Conservation (phyloP, 345 rosid genomes). For the Erucastrum elatum region DNA sequence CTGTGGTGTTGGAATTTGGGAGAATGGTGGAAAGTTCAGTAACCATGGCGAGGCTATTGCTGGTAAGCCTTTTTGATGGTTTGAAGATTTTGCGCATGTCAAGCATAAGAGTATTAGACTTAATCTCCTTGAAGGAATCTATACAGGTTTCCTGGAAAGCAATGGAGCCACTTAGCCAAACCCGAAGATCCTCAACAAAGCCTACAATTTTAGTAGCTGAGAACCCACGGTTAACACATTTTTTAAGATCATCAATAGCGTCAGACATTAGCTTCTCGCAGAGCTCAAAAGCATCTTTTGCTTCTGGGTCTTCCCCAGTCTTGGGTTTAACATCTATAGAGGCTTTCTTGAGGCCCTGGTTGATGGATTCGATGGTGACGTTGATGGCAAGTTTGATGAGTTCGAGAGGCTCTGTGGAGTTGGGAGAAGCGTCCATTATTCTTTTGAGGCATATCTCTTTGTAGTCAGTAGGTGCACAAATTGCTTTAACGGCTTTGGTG, state of each 20-base stretch:
- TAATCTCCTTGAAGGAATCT: slow-evolving; percentile 64
- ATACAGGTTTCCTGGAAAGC: slow-evolving; percentile 77
- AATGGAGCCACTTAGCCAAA: slow-evolving; percentile 75
- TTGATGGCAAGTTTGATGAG: slow-evolving; percentile 56
- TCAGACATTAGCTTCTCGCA: slow-evolving; percentile 55
- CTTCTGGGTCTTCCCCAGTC: slow-evolving; percentile 50
- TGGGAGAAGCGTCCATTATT: slow-evolving; percentile 44
- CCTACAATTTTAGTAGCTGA: slow-evolving; percentile 38
- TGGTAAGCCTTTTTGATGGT: slow-evolving; percentile 50
- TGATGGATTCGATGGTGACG: slow-evolving; percentile 45
- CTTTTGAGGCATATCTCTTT: slow-evolving; percentile 50
- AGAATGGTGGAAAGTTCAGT: slow-evolving; percentile 43
- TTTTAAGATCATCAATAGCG: slow-evolving; percentile 58
- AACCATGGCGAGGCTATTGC: slow-evolving; percentile 77
- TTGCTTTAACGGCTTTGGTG: slow-evolving; percentile 49
- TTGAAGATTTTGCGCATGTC: slow-evolving; percentile 51
- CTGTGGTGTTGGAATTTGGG: slow-evolving; percentile 38
- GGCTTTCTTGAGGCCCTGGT: slow-evolving; percentile 46
- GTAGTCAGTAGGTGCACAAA: slow-evolving; percentile 72
- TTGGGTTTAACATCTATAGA: slow-evolving; percentile 36
- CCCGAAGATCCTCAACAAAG: slow-evolving; percentile 52
- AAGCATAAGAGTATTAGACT: slow-evolving; percentile 34
- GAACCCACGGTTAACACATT: slow-evolving; percentile 44
- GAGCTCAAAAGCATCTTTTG: slow-evolving; percentile 52
- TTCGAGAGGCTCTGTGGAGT: slow-evolving; percentile 55